Evolutionary conservation across 2,329 filamentous ascomycete genomes (phyloP).

Genomic region (Ilyonectria sp.): DNA sequence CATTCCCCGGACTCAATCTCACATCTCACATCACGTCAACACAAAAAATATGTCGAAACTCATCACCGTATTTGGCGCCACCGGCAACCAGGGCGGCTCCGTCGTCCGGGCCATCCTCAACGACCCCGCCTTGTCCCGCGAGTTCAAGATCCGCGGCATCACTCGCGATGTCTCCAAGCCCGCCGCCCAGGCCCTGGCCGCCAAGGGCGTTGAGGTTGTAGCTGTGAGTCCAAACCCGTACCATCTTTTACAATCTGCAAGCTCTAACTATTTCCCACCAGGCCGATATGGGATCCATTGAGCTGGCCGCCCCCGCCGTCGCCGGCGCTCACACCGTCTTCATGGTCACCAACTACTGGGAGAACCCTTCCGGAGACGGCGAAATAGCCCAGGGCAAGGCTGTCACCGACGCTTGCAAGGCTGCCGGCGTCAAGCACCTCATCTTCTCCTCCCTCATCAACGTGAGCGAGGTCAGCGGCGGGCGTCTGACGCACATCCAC

Average conservation of each 20-base stretch:
- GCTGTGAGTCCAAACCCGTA: slow-evolving; percentile 42
- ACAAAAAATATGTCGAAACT: slow-evolving; percentile 55
- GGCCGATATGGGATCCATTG: slow-evolving; percentile 59
- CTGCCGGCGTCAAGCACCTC: slow-evolving; percentile 60
- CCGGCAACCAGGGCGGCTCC: slow-evolving; percentile 65
- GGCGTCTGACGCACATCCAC: slow-evolving; percentile 55
- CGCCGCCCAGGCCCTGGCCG: slow-evolving; percentile 55
- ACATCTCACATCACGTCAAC: not conserved
- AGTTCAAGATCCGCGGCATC: slow-evolving; percentile 63
- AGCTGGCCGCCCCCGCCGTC: slow-evolving; percentile 56
- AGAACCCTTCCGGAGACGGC: slow-evolving; percentile 51
- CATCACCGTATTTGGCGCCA: slow-evolving; percentile 63
- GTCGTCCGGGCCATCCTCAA: slow-evolving; percentile 62
- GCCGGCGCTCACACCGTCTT: slow-evolving; percentile 61
- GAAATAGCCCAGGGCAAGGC: slow-evolving; percentile 61
- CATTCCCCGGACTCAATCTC: slow-evolving; percentile 6
- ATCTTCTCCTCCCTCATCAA: slow-evolving; percentile 63
- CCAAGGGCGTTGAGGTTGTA: slow-evolving; percentile 61
- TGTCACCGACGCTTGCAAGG: slow-evolving; percentile 62
- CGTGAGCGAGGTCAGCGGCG: slow-evolving; percentile 55
- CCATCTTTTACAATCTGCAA: not conserved
- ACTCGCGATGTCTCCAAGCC: slow-evolving; percentile 62
- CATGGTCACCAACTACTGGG: slow-evolving; percentile 58
- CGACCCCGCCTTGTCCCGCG: slow-evolving; percentile 60
- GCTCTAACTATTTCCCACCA: slow-evolving; percentile 33